These are phyloP conservation scores for Russula sp. DNA, from an alignment of 768 basidiomycete species.

Conservation along the genomic window DNA sequence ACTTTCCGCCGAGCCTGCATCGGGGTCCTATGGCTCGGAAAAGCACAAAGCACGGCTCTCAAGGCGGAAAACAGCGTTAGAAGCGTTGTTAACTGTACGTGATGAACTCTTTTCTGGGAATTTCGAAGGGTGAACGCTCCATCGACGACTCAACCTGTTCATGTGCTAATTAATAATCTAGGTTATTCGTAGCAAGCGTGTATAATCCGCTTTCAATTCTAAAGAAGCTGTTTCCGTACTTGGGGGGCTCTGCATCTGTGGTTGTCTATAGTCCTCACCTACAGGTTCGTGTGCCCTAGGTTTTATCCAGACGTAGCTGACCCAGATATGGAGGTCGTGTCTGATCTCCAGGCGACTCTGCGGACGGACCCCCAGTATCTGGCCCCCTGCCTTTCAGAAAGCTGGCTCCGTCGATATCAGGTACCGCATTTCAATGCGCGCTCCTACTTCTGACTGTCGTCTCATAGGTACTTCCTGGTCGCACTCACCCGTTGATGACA, in stretches of 20 bases:
- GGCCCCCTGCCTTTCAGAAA: constrained; percentile 73
- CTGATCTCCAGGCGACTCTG: constrained; percentile 66
- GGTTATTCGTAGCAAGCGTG: constrained; percentile 73
- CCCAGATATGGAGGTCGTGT: constrained; percentile 46
- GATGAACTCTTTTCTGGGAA: constrained; percentile 81
- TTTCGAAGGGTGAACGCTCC: constrained; percentile 71
- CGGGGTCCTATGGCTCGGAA: constrained; percentile 59
- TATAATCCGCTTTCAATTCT: constrained; percentile 82
- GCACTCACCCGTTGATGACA: constrained; percentile 93
- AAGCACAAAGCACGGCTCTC: constrained; percentile 61
- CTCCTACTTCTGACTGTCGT: neutral
- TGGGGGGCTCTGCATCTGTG: constrained; percentile 80
- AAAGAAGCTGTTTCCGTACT: constrained; percentile 61
- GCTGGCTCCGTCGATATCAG: constrained; percentile 87
- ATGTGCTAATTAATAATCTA: constrained; percentile 26
- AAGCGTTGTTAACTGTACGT: constrained; percentile 52
- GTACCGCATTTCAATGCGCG: constrained; percentile 27
- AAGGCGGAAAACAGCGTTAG: constrained; percentile 69
- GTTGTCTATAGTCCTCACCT: constrained; percentile 80
- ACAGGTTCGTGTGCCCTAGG: constrained; percentile 41
- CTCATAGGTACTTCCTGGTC: constrained; percentile 73
- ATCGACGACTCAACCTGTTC: neutral
- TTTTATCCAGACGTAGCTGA: neutral
- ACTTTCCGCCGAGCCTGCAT: constrained; percentile 50
- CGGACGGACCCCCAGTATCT: constrained; percentile 61